Base-by-base conservation (phyloP, 2,329 filamentous ascomycete genomes). In the Aureobasidium subglaciale region DNA sequence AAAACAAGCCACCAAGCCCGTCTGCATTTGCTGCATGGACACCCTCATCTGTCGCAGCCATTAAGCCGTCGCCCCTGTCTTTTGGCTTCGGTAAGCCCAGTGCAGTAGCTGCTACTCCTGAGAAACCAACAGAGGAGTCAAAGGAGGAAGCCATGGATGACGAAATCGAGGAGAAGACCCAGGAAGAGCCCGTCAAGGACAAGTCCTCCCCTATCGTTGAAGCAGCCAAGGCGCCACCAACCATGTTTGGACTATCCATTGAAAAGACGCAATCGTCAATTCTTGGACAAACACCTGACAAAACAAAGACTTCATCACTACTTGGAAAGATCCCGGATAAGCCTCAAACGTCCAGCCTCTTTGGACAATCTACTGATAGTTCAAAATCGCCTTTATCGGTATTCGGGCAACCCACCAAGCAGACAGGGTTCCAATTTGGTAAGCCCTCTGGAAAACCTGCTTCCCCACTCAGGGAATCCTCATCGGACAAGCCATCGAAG, bases 1-100 rank as follows among this genome's bases (percentile, higher is more conserved):
- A 40, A 18, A 43, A 25, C 32, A 41, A 55, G 9, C 55, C 57
- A 30, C 34, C 59, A n/a, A n/a, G n/a, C n/a, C n/a, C n/a, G n/a
- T 63, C 62, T 4, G 74, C 72, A n/a, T 56, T 63, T 59, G 56
- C 68, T 63, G 45, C 77, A 70, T 59, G 69, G 16, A 61, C 64
- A 20, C 62, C 65, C 11, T 71, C 72, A 58, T 66, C 65, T 25
- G 63, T 68, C 50, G 62, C 66, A 38, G 63, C 66, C 15, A 60
- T 60, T 15, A 63, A 54, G 58, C 65, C 13, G 66, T 71, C 16
- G 58, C 61, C 24, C 7, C 25, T 38, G 58, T 56, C 58, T 49
- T 41, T 58, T 61, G 30, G 32, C 58, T 38, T 58, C 58, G 32
- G 50, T 3, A 18, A 54, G 24, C 55, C 60, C 25, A 63, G 60